phyloP scores from a whole-genome alignment of 352 stramenopile genomes.

The Pseudoperonospora humuli region DNA sequence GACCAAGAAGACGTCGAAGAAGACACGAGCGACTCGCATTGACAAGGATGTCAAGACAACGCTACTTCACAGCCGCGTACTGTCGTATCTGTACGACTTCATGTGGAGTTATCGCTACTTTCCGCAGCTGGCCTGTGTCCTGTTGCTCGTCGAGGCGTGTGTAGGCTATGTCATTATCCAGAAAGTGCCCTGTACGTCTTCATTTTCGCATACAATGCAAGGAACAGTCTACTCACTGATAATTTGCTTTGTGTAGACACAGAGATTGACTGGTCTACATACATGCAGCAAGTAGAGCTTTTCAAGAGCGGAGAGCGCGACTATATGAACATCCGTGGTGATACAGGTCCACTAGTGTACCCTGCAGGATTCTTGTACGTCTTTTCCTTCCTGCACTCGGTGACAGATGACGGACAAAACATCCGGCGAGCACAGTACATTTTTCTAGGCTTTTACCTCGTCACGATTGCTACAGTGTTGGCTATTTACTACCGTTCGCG shows the following conservation, averaged over 20 bases:
- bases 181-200: conserved; percentile 52
- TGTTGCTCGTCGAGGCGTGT: conserved; percentile 52
- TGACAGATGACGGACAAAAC: conserved; percentile 84
- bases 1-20: conserved; percentile 13
- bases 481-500: conserved; percentile 82
- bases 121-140: conserved; percentile 41
- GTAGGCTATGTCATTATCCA: conserved; percentile 79
- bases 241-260: conserved; percentile 70
- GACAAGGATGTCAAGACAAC: conserved; percentile 84
- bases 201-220: not conserved
- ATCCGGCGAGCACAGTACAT: conserved; percentile 89
- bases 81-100: conserved; percentile 72
- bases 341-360: conserved; percentile 97
- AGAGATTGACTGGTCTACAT: conserved; percentile 99
- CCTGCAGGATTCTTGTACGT: conserved; percentile 97
- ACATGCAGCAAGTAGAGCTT: conserved; percentile 96
- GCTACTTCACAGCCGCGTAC: conserved; percentile 50
- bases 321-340: conserved; percentile 93
- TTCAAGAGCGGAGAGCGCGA: conserved; percentile 92
- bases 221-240: not conserved
- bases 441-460: conserved; percentile 93
- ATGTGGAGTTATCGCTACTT: conserved; percentile 87
- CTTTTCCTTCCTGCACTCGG: conserved; percentile 89
- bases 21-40: conserved; percentile 58
- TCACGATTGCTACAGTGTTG: conserved; percentile 83